phyloP scores from a whole-genome alignment of 495 filamentous ascomycete species.

The Penicilliopsis zonata region DNA sequence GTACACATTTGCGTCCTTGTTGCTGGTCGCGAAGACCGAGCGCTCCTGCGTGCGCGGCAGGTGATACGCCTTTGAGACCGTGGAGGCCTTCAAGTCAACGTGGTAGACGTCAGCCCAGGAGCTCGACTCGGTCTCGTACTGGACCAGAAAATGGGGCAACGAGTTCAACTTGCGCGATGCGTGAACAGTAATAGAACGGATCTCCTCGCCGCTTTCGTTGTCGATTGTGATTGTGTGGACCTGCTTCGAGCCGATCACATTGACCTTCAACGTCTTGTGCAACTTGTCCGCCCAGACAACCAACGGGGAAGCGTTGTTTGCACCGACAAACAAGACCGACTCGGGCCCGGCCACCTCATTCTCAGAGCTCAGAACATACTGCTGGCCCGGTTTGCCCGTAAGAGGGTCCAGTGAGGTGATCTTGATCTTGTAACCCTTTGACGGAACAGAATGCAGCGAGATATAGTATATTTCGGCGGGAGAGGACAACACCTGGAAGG shows the following conservation, averaged over 20 bases:
- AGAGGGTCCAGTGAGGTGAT: conserved; percentile 58
- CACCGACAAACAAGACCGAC: conserved; percentile 67
- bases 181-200: conserved; percentile 58
- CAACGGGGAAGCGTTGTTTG: conserved; percentile 71
- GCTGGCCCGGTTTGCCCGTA: conserved; percentile 53
- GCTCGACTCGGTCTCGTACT: conserved; percentile 56
- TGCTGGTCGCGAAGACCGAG: conserved; percentile 71
- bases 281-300: conserved; percentile 70
- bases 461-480: conserved; percentile 64
- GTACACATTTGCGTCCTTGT: conserved; percentile 67
- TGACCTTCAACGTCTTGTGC: conserved; percentile 58
- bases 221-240: conserved; percentile 37
- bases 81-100: conserved; percentile 53
- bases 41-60: conserved; percentile 55
- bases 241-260: conserved; percentile 66
- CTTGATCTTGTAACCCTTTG: conserved; percentile 59
- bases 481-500: conserved; percentile 70
- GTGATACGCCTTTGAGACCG: conserved; percentile 59
- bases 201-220: conserved; percentile 40
- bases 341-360: conserved; percentile 53
- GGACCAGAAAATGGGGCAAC: conserved; percentile 70
- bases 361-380: conserved; percentile 58
- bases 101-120: conserved; percentile 84
- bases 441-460: conserved; percentile 53
- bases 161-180: conserved; percentile 58